A percentile compares a stretch with the other conserved stretches of the same genome.
Evolutionary conservation across 176 grass and related monocot genomes (phyloP).

Genomic region (Avena insularis): DNA sequence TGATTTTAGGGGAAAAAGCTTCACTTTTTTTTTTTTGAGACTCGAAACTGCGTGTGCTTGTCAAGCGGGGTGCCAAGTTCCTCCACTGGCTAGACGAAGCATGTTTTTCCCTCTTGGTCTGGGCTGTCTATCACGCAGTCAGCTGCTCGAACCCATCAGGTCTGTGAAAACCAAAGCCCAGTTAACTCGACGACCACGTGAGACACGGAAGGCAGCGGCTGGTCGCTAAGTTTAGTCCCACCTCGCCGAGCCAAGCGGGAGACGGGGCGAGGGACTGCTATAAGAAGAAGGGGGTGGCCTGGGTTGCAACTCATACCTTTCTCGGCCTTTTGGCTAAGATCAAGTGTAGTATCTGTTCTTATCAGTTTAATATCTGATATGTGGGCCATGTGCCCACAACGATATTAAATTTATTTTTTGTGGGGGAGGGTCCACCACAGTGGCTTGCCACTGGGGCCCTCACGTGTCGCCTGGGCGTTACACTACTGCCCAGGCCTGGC

Average conservation of each 20-base stretch:
- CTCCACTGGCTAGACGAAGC: too few relatives aligned
- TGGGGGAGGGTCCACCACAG: neutral
- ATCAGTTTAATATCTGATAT: conserved; percentile 10
- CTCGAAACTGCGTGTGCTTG: too few relatives aligned
- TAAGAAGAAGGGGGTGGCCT: too few relatives aligned
- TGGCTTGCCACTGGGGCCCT: neutral
- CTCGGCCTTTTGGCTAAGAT: conserved; percentile 85
- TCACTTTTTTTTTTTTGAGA: too few relatives aligned
- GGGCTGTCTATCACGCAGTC: too few relatives aligned
- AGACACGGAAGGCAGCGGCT: too few relatives aligned
- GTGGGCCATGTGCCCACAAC: neutral
- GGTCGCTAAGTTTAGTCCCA: neutral
- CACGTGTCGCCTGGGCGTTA: neutral
- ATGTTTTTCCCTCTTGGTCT: too few relatives aligned
- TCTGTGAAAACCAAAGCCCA: too few relatives aligned
- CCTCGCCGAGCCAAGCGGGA: neutral
- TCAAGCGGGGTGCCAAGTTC: too few relatives aligned
- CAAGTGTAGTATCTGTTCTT: conserved; percentile 13
- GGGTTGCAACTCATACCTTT: conserved; percentile 41
- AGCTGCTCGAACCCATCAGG: too few relatives aligned
- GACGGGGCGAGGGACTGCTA: too few relatives aligned
- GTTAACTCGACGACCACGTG: neutral
- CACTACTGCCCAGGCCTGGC: neutral
- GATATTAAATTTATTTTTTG: conserved; percentile 7
- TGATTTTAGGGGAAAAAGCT: too few relatives aligned